Conservation (phyloP, 2,329 filamentous ascomycete genomes). For the Pseudogymnoascus sp. region DNA sequence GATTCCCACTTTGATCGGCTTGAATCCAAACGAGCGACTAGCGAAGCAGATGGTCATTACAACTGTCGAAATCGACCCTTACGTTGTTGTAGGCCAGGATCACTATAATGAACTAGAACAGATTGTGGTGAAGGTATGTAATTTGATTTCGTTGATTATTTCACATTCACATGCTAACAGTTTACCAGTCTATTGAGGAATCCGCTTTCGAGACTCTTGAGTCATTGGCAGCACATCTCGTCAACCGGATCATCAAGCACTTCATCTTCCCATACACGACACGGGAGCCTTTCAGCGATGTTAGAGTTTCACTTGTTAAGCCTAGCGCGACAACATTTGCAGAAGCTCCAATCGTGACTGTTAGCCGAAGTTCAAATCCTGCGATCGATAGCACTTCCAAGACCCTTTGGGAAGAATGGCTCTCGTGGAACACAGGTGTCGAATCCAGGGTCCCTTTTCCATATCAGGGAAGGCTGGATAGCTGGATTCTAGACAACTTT, state of each 20-base stretch:
- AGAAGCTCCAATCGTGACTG: conserved; percentile 61
- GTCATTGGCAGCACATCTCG: conserved; percentile 45
- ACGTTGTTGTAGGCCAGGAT: conserved; percentile 35
- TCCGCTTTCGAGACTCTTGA: conserved; percentile 57
- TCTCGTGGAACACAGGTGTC: background rate
- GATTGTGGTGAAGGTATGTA: conserved; percentile 51
- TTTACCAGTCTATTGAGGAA: conserved; percentile 40
- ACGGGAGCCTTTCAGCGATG: conserved; percentile 37
- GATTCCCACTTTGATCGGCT: conserved; percentile 61
- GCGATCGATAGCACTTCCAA: conserved; percentile 6
- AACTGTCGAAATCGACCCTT: conserved; percentile 51
- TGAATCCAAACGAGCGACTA: conserved; percentile 62
- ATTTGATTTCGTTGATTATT: background rate
- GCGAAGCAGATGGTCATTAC: conserved; percentile 59
- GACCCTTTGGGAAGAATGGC: conserved; percentile 10
- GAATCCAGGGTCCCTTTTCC: conserved; percentile 18
- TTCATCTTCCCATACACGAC: conserved; percentile 29
- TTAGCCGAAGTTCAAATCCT: conserved; percentile 28
- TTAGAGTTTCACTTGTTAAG: conserved; percentile 60
- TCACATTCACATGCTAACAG: background rate
- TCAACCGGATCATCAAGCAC: conserved; percentile 36
- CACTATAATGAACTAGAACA: conserved; percentile 48
- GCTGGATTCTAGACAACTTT: conserved; percentile 20
- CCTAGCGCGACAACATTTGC: conserved; percentile 66
- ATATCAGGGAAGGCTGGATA: conserved; percentile 17